Conservation (phyloP, 441 rosid genomes). For the Theobroma grandiflorum region DNA sequence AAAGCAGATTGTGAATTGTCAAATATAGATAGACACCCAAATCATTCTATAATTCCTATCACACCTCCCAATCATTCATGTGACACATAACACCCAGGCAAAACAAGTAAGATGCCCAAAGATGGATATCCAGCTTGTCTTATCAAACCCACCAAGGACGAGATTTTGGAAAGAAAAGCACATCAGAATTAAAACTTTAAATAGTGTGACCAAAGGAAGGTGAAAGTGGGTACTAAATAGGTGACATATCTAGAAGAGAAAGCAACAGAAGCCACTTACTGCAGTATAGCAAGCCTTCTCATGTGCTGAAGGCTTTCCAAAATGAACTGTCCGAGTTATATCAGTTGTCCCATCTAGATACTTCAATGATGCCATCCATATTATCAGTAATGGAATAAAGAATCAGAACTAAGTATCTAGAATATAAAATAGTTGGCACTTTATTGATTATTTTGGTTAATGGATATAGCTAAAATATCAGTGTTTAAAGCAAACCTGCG, state of each 20-base stretch:
- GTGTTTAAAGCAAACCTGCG: constrained; percentile 66
- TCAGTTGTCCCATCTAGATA: constrained; percentile 99
- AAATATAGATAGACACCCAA: background rate
- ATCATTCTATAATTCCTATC: background rate
- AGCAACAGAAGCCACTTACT: constrained; percentile 50
- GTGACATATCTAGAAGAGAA: background rate
- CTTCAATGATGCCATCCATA: constrained; percentile 48
- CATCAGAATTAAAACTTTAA: background rate
- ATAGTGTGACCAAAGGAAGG: background rate
- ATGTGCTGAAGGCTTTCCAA: constrained; percentile 91
- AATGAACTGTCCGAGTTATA: constrained; percentile 95
- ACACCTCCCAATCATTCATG: background rate
- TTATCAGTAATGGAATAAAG: constrained; percentile 20
- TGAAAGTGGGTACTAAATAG: constrained; percentile 8
- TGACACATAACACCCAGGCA: background rate
- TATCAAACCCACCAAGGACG: background rate
- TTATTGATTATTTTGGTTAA: background rate
- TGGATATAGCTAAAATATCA: constrained; percentile 20
- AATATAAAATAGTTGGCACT: background rate
- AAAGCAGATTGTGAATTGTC: background rate
- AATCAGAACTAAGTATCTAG: constrained; percentile 31
- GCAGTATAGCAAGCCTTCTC: constrained; percentile 92
- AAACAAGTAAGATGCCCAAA: background rate
- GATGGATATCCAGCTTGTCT: background rate
- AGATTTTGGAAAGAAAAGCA: background rate